Evolutionary conservation across 148 eudicot genomes (phyloP), one percentile per base, ranked within the genome.

Genomic region (Nyssa sinensis): DNA sequence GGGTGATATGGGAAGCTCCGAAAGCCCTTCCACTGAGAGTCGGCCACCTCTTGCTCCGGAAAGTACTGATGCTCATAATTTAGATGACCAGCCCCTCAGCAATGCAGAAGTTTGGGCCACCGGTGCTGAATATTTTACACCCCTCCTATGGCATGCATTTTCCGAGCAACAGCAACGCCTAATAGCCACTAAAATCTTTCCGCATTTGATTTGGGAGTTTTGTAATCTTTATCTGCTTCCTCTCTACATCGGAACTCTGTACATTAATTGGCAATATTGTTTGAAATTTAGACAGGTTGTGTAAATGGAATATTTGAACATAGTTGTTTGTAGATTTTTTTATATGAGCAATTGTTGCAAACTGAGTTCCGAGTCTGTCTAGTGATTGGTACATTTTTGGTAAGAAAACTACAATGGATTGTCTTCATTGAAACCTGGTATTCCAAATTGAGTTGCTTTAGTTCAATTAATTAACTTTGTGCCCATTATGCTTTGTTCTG

Each of bases 1-100:
- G 44, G 93, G 87, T 53, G 84, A 83, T 74, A 53, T 17, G 24
- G 84, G 78, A 41, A 80, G 77, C 72, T 29, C 79, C 12, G 80
- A 74, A 62, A 76, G 67, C 24, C 74, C 88, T 29, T 71, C 81
- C 49, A 66, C 75, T 21, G 66, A 71, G 62, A 75, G 53, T 66
- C 80, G 74, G 66, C 80, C 88, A 27, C 83, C 81, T 39, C 82
- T 66, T 17, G 51, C 37, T 73, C 85, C 84, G 2, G 82, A 70
- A 70, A 59, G 70, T 66, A 44, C 78, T 4, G 70, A 60, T 61
- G 67, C 78, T 35, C 75, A 75, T 21, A 58, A 57, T 77, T 31
- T 61, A 11, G 82, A 66, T n/a, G 64, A 77, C 65, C 78, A 63
- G 69, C 74, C 37, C 21, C 73, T 71, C n/a, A 57, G 71, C 60